Base-by-base conservation (phyloP, 768 basidiomycete species). In the Rhodotorula graminis region DNA sequence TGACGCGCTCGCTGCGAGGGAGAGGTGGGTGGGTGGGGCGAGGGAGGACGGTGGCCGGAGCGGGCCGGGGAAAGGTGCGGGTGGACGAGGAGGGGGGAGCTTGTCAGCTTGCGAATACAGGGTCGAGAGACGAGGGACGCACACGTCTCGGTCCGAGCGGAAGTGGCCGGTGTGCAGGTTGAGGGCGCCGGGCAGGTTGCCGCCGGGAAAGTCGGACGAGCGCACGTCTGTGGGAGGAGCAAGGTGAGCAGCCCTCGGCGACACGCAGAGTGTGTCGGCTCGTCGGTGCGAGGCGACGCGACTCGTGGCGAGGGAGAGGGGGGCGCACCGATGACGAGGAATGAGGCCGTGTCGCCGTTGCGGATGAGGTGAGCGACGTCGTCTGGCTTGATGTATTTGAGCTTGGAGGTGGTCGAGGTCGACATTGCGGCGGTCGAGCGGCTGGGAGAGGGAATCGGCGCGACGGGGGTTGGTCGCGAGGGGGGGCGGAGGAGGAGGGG, bases 141-240 rank as follows among this genome's bases (percentile, higher is more conserved):
- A 29, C 25, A 44, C 49, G 49, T 47, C 18, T 12, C 12, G 11
- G 21, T 67, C 65, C 16, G 15, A 5, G 15, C 50, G 47, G 60
- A 72, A 72, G 33, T 68, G n/a, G 33, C 53, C 23, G 16, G 71
- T 72, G 16, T 63, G 64, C 7, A 69, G 23, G 62, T 72, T 72
- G 9, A 72, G 10, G 5, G 71, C 71, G 25, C 59, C 53, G 0
- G 66, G 66, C 2, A 72, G 31, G 63, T 72, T 72, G 2, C 71
- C 71, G 11, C 71, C 71, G 19, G 40, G 27, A 37, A 72, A 72
- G 53, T 72, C 71, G 23, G 31, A 49, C 3, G 57, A 61, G n/a
- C 71, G 50, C 16, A 72, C 71, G 40, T 72, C 71, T 72, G 65
- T 10, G 33, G n/a, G n/a, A n/a, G n/a, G 4, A 33, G n/a, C 49